Evolutionary conservation across 371 early-diverging fungal genomes (phyloP).

Genomic region (Mucor indicus): DNA sequence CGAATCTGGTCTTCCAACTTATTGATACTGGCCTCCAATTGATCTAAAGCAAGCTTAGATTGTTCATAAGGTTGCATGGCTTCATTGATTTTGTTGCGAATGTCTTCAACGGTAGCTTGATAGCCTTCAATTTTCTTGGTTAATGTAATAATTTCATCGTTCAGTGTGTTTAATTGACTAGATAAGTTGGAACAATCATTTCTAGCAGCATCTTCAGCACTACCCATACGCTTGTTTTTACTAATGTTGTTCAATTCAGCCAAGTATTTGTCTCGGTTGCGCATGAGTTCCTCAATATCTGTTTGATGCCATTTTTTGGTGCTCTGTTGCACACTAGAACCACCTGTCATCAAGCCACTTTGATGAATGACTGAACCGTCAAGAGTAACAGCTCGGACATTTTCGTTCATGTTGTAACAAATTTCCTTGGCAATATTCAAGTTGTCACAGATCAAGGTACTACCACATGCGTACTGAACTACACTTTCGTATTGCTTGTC

Average conservation of each 20-base stretch:
- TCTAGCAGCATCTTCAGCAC: conserved; percentile 61
- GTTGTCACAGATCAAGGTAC: conserved; percentile 86
- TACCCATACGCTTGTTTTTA: conserved; percentile 67
- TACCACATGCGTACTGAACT: conserved; percentile 86
- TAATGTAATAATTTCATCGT: conserved; percentile 54
- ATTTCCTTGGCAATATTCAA: conserved; percentile 82
- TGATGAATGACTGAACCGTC: conserved; percentile 96
- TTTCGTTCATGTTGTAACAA: conserved; percentile 74
- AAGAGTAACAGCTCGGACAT: conserved; percentile 90
- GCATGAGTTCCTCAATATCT: conserved; percentile 69
- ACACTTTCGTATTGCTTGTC: conserved; percentile 78
- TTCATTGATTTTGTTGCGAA: conserved; percentile 9
- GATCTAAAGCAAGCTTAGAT: conserved; percentile 24
- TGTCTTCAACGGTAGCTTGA: conserved; percentile 12
- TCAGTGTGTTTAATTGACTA: conserved; percentile 51
- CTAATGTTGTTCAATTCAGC: conserved; percentile 71
- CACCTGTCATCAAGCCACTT: conserved; percentile 95
- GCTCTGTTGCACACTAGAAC: conserved; percentile 40
- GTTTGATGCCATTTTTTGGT: conserved; percentile 85
- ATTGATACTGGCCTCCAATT: conserved; percentile 34
- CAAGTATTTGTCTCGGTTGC: conserved; percentile 66
- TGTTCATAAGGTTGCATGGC: conserved; percentile 9
- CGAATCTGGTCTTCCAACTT: conserved; percentile 52
- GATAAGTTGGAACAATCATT: conserved; percentile 62
- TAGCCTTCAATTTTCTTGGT: conserved; percentile 14